Percentiles rank a stretch among this genome's conserved stretches.
Evolutionary conservation across 768 basidiomycete species (phyloP).

Genomic region (Boletellus emodensis): DNA sequence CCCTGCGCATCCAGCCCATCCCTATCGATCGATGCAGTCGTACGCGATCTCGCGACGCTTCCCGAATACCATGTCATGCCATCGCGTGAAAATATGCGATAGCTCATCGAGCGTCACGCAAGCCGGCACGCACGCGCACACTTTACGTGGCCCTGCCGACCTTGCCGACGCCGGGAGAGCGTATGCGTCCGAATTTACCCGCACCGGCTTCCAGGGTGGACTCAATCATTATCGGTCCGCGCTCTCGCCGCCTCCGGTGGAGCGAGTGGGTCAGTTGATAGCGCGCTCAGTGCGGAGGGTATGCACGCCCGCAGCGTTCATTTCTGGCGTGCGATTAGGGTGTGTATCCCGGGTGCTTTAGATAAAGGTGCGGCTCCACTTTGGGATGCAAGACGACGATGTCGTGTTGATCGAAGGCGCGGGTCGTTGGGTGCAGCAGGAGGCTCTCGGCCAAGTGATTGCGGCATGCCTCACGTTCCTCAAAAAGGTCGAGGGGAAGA

Average conservation of each 20-base stretch:
- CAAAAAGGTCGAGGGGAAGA: constrained; percentile 14
- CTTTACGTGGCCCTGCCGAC: constrained; percentile 45
- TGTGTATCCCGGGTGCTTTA: constrained; percentile 45
- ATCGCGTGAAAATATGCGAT: constrained; percentile 48
- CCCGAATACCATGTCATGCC: constrained; percentile 65
- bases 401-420: constrained; percentile 52
- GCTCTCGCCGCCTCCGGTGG: constrained; percentile 28
- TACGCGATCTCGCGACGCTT: constrained; percentile 36
- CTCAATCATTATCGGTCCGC: constrained; percentile 51
- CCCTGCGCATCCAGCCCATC: constrained; percentile 23
- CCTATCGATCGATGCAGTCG: constrained; percentile 21
- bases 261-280: constrained; percentile 38
- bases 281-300: constrained; percentile 46
- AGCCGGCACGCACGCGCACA: constrained; percentile 23
- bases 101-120: constrained; percentile 36
- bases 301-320: constrained; percentile 52
- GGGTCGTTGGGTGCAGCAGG: constrained; percentile 66
- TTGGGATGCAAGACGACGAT: constrained; percentile 39
- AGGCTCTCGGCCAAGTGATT: constrained; percentile 43
- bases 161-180: constrained; percentile 39
- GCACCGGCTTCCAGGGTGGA: constrained; percentile 61
- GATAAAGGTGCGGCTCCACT: constrained; percentile 39
- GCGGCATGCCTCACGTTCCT: constrained; percentile 40
- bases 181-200: constrained; percentile 45
- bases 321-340: constrained; percentile 63